Evolutionary conservation across 2,329 filamentous ascomycete genomes (phyloP), one percentile per base, ranked within the genome.

Genomic region (Fusarium sp.): DNA sequence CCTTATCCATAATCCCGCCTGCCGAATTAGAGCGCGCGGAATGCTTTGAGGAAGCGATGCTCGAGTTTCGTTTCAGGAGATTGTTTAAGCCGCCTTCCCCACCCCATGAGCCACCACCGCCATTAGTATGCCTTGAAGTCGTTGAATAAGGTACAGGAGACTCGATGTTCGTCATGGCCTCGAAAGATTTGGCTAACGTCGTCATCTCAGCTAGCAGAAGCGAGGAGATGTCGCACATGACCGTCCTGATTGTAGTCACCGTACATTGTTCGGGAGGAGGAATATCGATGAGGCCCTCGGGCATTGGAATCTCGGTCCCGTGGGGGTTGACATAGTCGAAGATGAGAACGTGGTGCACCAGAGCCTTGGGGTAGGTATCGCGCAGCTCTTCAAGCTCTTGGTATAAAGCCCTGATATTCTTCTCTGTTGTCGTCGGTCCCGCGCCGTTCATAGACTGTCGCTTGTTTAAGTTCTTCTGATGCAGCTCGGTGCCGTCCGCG

Each of bases 221-320:
- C 13, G 91, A 91, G 5, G 91, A 92, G 57, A 94, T 86, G 77
- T 93, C 90, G 75, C 91, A 93, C 87, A 95, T 90, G 74, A 92
- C 85, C 0, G 91, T 92, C 80, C 92, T 93, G 77, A 94, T 89
- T 2, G 93, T 96, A 3, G 93, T 96, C 49, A 88, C 86, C 74
- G 89, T 92, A 45, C 89, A 92, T 30, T 88, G 83, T 58, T 90
- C 85, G 20, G 83, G 82, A 0, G 90, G 88, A 16, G 93, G 94
- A 28, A 97, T 87, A 38, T 88, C 84, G 45, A 90, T 83, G 40
- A 96, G 86, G 47, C 90, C 91, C 70, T 93, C 88, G 4, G 88
- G 87, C 44, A 91, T 82, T 23, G 85, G 84, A 16, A 88, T 80
- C 4, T 83, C 81, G 15, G 80, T 81, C 49, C 85, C 82, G 42